A percentile compares a stretch with the other conserved stretches of the same genome.
These are phyloP conservation scores for Polygonum aviculare DNA, from an alignment of 148 eudicot genomes.

Conservation along the genomic window DNA sequence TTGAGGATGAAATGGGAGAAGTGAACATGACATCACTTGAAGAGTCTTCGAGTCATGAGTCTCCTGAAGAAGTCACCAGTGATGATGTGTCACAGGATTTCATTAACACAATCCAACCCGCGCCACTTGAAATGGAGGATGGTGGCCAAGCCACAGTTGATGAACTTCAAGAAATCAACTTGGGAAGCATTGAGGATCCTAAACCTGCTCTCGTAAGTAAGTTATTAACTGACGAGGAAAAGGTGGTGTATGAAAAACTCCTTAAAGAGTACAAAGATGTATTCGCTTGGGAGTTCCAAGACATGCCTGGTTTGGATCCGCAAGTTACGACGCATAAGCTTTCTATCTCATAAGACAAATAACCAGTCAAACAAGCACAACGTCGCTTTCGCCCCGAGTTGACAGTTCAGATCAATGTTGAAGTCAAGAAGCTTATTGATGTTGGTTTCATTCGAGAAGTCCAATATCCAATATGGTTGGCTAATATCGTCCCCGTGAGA, in stretches of 20 bases:
- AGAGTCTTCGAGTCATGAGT: not conserved
- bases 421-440: not conserved
- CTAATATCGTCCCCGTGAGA: not conserved
- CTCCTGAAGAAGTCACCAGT: not conserved
- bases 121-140: not conserved
- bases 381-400: not conserved
- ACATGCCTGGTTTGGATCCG: not conserved
- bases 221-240: not conserved
- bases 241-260: not conserved
- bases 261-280: constrained; percentile 15
- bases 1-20: not conserved
- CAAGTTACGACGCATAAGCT: not conserved
- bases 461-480: not conserved
- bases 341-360: not conserved
- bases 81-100: not conserved
- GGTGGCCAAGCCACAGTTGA: not conserved
- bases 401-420: not conserved
- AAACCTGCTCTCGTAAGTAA: not conserved
- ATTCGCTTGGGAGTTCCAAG: not conserved
- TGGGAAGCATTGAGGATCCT: no score
- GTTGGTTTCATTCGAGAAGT: not conserved
- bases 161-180: not conserved
- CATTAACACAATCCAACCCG: not conserved
- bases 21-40: not conserved
- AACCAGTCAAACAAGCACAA: not conserved